Conservation (phyloP, 2,329 filamentous ascomycete genomes). For the Apiospora aurea region DNA sequence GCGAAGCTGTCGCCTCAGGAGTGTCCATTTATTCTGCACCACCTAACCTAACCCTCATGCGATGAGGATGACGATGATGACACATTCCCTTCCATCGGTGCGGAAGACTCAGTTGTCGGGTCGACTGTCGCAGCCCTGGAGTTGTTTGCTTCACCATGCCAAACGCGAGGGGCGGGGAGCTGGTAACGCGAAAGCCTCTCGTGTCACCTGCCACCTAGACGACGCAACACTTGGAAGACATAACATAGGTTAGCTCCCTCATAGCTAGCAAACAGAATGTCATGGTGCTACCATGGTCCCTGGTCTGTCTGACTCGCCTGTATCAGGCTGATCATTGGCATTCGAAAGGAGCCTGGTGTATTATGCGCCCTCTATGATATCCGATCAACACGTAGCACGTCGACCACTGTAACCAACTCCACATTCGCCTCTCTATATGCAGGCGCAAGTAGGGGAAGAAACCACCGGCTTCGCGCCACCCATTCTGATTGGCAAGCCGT, state of each 20-base stretch:
- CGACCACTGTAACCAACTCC: conserved; percentile 8
- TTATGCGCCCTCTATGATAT: conserved; percentile 3
- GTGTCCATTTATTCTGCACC: not conserved
- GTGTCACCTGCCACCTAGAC: conserved; percentile 5
- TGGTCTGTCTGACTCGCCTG: conserved; percentile 14
- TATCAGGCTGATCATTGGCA: conserved; percentile 13
- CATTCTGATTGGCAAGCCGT: conserved; percentile 3
- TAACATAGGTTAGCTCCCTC: not conserved
- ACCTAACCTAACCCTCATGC: not conserved
- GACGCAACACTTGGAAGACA: conserved; percentile 7
- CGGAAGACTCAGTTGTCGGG: conserved; percentile 8
- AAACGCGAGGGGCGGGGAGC: conserved; percentile 1
- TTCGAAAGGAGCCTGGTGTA: conserved; percentile 16
- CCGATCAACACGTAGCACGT: conserved; percentile 17
- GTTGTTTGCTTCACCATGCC: conserved; percentile 7
- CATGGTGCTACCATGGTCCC: not conserved
- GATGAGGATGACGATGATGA: not conserved
- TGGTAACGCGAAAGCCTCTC: not conserved
- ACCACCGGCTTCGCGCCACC: conserved; percentile 10
- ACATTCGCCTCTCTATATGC: conserved; percentile 17
- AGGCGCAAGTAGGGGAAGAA: not conserved
- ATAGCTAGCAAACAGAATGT: not conserved
- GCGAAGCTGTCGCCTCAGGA: not conserved
- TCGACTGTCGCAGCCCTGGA: conserved; percentile 6
- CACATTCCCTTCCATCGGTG: not conserved